A percentile compares a stretch with the other conserved stretches of the same genome.
Conservation (phyloP, 1,139 yeast species). For the Wickerhamomyces sp. region DNA sequence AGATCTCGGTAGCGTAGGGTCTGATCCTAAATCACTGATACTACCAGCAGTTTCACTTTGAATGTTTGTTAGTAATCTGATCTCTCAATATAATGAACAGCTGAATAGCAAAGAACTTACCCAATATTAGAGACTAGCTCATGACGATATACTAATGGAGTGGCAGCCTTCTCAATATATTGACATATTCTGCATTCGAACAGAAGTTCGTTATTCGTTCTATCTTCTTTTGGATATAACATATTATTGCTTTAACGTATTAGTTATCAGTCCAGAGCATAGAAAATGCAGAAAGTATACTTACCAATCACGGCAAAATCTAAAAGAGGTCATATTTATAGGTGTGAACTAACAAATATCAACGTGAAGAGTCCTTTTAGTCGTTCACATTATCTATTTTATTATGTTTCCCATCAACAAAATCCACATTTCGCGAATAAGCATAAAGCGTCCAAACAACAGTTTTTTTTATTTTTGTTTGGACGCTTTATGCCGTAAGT, state of each 20-base stretch:
- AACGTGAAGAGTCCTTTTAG: no score
- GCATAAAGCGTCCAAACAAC: neutral
- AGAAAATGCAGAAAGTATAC: constrained; percentile 17
- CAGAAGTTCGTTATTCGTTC: constrained; percentile 58
- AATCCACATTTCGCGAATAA: no score
- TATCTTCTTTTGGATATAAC: constrained; percentile 98
- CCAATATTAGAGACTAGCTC: constrained; percentile 78
- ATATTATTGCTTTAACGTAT: constrained; percentile 63
- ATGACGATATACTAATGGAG: constrained; percentile 86
- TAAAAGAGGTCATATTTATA: constrained; percentile 79
- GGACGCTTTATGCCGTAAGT: neutral
- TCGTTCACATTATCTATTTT: no score
- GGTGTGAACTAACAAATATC: no score
- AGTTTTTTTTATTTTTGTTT: no score
- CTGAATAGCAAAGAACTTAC: neutral
- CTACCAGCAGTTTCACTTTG: constrained; percentile 93
- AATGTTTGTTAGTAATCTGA: constrained; percentile 20
- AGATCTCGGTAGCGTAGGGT: constrained; percentile 93
- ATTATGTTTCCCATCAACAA: no score
- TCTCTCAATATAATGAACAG: neutral
- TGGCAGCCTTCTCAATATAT: constrained; percentile 87
- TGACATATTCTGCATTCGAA: constrained; percentile 95
- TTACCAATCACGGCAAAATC: constrained; percentile 85
- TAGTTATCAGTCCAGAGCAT: neutral
- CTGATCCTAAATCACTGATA: constrained; percentile 92